Base-by-base conservation (phyloP, 2,329 filamentous ascomycete genomes). In the Plenodomus lindquistii region DNA sequence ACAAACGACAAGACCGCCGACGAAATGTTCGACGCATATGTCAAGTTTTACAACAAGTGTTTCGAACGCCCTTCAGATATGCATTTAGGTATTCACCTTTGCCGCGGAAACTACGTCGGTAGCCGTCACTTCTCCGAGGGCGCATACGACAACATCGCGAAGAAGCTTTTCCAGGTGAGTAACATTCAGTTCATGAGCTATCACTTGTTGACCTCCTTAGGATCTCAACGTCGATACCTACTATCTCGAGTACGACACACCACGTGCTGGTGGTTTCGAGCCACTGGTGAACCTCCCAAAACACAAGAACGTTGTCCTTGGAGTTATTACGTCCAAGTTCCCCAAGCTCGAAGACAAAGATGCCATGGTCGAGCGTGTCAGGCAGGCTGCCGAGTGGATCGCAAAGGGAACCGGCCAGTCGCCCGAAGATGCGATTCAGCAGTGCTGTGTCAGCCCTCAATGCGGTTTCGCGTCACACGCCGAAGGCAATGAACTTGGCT, bases 51-150 rank as follows among this genome's bases (percentile, higher is more conserved):
- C 78, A 91, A 91, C 69, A 85, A 88, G 70, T 83, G 80, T 62
- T 79, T 89, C 64, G 75, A 69, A 60, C 75, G 83, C 0, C 86
- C 87, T 0, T 69, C 77, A 2, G 87, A 91, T 65, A 82, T 91
- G 78, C 87, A 91, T 71, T 80, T 89, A 2, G 88, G 88, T 38
- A 85, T 92, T 15, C 89, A 92, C 66, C 77, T 91, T 42, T 91
- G 88, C 79, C 66, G 76, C 44, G 75, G 76, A 11, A 79, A 79
- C 60, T 79, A 77, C 48, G 69, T 78, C 22, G 74, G 74, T 45
- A 74, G 70, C 49, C 69, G 72, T 36, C 76, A 79, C 47, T 78
- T 78, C 59, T 73, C 70, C 17, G 75, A 78, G 48, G 76, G 76
- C 21, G 74, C 73, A 16, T 78, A 79, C 57, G 76, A 78, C 51